phyloP scores from a whole-genome alignment of 176 grass and related monocot genomes.

The Triticum monococcum region DNA sequence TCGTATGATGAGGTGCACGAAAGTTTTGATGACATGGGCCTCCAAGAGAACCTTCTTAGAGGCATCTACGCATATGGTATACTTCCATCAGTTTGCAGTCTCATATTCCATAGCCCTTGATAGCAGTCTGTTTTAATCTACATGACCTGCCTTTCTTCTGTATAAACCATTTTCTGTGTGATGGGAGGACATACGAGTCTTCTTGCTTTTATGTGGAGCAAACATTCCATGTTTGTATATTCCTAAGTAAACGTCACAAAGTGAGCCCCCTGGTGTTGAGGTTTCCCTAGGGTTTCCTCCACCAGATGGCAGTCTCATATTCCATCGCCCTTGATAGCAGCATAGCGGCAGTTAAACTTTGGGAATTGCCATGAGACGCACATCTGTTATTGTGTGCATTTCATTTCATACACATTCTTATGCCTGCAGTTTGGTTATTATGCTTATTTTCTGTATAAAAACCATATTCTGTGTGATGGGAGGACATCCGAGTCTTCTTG shows the following conservation, averaged over 20 bases:
- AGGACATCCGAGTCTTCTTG: background rate
- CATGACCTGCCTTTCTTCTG: background rate
- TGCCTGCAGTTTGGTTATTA: background rate
- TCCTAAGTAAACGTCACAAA: background rate
- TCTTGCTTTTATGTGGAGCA: background rate
- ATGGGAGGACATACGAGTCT: background rate
- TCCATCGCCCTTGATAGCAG: background rate
- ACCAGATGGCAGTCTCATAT: background rate
- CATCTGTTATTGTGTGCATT: background rate
- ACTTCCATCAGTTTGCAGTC: background rate
- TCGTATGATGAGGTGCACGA: slow-evolving; percentile 73
- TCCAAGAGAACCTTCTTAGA: slow-evolving; percentile 78
- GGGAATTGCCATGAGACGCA: background rate
- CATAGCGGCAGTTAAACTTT: background rate
- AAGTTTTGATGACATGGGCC: slow-evolving; percentile 70
- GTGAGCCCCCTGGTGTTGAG: background rate
- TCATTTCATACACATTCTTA: background rate
- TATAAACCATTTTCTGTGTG: background rate
- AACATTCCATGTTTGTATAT: background rate
- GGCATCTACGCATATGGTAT: slow-evolving; percentile 87
- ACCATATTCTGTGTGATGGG: background rate
- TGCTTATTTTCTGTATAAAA: background rate
- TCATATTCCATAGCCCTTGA: background rate
- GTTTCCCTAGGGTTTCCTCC: background rate
- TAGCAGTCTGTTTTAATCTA: background rate